Evolutionary conservation across 2,329 filamentous ascomycete genomes (phyloP), one percentile per base, ranked within the genome.

Genomic region (Nannizziopsis arthrosporioides): DNA sequence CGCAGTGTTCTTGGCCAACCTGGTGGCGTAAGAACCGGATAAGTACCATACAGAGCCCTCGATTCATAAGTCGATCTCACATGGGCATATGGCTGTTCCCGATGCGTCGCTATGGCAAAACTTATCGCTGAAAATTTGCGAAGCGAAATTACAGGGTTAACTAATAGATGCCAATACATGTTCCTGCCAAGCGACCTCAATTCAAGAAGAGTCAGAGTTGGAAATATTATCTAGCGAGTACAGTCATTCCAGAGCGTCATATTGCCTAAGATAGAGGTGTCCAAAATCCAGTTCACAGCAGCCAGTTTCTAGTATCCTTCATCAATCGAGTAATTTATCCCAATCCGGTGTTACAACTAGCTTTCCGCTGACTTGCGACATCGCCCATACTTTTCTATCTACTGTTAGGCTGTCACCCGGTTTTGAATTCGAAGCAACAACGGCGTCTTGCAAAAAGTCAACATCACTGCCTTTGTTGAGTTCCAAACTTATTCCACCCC

Each of bases 261-360:
- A 27, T 27, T 7, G 22, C 22, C n/a, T n/a, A n/a, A n/a, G n/a
- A n/a, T n/a, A n/a, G n/a, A n/a, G n/a, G n/a, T n/a, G n/a, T n/a
- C n/a, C n/a, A n/a, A n/a, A n/a, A n/a, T n/a, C n/a, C n/a, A n/a
- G n/a, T n/a, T n/a, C n/a, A n/a, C n/a, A n/a, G n/a, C n/a, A n/a
- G n/a, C n/a, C n/a, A n/a, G n/a, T n/a, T n/a, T n/a, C n/a, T n/a
- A n/a, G n/a, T 38, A 5, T 2, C 27, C 15, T 42, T 55, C 49
- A 55, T 35, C 50, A 45, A 36, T 51, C 66, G 44, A 68, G 54
- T 46, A 80, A 71, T 56, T 72, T 68, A 41, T 69, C 68, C 74
- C 77, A 81, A 58, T 82, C 72, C 11, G 79, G 79, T 44, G 71
- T 75, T 31, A 81, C 73, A 1, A 81, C 75, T 58, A 81, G 80